phyloP scores from a whole-genome alignment of 2,329 filamentous ascomycete genomes.

The Endothia cerciana region DNA sequence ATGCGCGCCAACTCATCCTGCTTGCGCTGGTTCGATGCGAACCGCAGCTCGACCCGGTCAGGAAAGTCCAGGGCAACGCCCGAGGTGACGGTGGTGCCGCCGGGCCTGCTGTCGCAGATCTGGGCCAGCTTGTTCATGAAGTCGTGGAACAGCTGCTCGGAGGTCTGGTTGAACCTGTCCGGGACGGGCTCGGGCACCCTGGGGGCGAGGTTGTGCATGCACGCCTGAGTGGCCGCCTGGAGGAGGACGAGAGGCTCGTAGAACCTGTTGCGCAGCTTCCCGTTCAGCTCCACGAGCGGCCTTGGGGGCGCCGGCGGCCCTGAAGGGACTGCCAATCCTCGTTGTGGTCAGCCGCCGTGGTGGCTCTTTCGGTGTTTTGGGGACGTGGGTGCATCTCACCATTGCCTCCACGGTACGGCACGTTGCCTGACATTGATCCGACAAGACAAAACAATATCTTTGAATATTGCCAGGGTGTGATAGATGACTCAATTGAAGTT shows the following conservation, averaged over 20 bases:
- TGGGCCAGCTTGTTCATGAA: slow-evolving; percentile 38
- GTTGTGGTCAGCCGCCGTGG: slow-evolving; percentile 14
- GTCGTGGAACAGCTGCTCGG: slow-evolving; percentile 31
- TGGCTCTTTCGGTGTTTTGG: background rate
- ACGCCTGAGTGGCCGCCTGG: slow-evolving; percentile 13
- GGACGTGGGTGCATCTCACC: background rate
- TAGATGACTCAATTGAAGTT: background rate
- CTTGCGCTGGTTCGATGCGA: slow-evolving; percentile 37
- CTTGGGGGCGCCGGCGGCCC: too few species aligned
- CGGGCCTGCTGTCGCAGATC: slow-evolving; percentile 35
- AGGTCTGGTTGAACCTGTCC: slow-evolving; percentile 19
- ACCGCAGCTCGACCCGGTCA: slow-evolving; percentile 35
- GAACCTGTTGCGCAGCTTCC: slow-evolving; percentile 19
- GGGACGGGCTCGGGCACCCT: slow-evolving; percentile 9
- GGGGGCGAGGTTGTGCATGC: slow-evolving; percentile 15
- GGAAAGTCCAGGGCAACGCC: slow-evolving; percentile 32
- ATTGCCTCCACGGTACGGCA: background rate
- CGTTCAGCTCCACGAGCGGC: background rate
- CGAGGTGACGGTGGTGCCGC: slow-evolving; percentile 35
- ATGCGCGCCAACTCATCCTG: slow-evolving; percentile 16
- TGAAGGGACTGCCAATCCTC: slow-evolving; percentile 25
- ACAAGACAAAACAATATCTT: background rate
- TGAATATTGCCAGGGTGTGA: background rate
- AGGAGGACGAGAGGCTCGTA: slow-evolving; percentile 27
- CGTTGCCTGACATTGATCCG: background rate